Base-by-base conservation (phyloP, 1,139 yeast genomes). In the Wickerhamomyces sp. region DNA sequence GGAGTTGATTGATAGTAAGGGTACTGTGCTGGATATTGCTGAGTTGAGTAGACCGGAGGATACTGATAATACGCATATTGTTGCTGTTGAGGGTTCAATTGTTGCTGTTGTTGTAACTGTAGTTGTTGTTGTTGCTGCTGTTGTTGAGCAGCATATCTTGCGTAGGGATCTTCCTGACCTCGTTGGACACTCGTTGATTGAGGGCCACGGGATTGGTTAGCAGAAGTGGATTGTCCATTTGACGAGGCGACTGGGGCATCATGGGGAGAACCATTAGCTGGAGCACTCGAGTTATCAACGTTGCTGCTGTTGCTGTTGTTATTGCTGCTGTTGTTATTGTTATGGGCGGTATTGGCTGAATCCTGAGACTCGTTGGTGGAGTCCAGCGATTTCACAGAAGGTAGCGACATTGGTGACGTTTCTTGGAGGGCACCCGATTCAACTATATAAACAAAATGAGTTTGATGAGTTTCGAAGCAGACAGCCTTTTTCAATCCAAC, bases 1-100 rank as follows among this genome's bases (percentile, higher is more conserved):
- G 41, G 34, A 38, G 43, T 29, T 29, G 56, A 26, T 40, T 52
- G 56, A 37, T 55, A 54, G 47, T 52, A 51, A 29, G 59, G 59
- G 43, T 55, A 52, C 36, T 45, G 57, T 33, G 47, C 46, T 40
- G 48, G 57, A 15, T 41, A 45, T 27, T 53, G 57, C 42, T 50
- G 58, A 10, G 49, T 18, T 18, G 23, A 36, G 37, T 46, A 46
- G 4, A 35, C 44, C 36, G 52, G 51, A 41, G 41, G 55, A 32
- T 43, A 46, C 37, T 45, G 41, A 41, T 45, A 47, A 37, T 46
- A 50, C 14, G 49, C 52, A 40, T 47, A 50, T 42, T 45, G 55
- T 23, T 42, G 45, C 29, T 49, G 56, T 30, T 42, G 45, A n/a
- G 36, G 48, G 9, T 29, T 39, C n/a, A 31, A 41, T n/a, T 34